phyloP scores from a whole-genome alignment of 179 eudicot species.

The Sideroxylon spinosum region DNA sequence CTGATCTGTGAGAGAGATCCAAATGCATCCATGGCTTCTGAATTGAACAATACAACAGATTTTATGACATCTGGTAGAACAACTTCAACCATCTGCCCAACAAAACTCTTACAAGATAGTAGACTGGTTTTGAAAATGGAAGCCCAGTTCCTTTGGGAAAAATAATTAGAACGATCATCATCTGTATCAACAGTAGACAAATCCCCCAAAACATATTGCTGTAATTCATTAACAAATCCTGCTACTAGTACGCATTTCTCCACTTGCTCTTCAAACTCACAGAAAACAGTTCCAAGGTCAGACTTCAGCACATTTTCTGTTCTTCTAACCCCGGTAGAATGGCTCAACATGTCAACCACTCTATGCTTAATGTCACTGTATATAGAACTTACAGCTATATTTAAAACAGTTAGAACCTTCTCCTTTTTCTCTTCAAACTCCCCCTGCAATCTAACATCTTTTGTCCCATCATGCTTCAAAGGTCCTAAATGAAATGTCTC shows the following conservation, averaged over 20 bases:
- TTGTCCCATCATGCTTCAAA: conserved; percentile 31
- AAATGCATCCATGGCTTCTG: conserved; percentile 88
- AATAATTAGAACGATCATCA: conserved; percentile 19
- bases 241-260: conserved; percentile 71
- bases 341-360: conserved; percentile 39
- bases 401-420: conserved; percentile 40
- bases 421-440: conserved; percentile 53
- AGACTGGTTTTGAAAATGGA: conserved; percentile 55
- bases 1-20: conserved; percentile 77
- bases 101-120: conserved; percentile 59
- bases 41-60: conserved; percentile 54
- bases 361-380: conserved; percentile 62
- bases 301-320: conserved; percentile 30
- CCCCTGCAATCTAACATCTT: conserved; percentile 32
- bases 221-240: conserved; percentile 64
- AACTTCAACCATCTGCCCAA: conserved; percentile 56
- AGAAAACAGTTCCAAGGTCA: conserved; percentile 44
- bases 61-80: conserved; percentile 69
- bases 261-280: conserved; percentile 68
- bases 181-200: conserved; percentile 24
- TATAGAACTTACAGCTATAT: conserved; percentile 54
- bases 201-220: conserved; percentile 33
- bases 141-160: conserved; percentile 61
- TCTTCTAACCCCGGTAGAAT: conserved; percentile 30
- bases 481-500: conserved; percentile 26